Base-by-base conservation (phyloP, 371 early-diverging fungal genomes). In the Furculomyces boomerangus region DNA sequence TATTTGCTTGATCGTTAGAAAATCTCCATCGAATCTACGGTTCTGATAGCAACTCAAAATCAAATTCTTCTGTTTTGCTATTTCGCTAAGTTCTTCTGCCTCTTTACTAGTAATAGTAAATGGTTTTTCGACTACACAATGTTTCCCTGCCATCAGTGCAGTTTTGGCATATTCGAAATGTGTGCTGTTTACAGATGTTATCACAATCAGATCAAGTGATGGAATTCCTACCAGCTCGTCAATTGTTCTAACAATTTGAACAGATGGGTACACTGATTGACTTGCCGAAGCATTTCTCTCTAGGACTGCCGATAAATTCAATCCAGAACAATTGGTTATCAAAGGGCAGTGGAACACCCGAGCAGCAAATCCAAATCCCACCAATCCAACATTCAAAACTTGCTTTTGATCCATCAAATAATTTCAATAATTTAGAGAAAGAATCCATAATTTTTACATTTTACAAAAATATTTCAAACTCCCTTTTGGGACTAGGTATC, bases 21-120 rank as follows among this genome's bases (percentile, higher is more conserved):
- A 86, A 67, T 86, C 87, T 50, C 81, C 83, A 65, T 86, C 87
- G 79, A 79, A 86, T 46, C 83, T 77, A 45, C 85, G 73, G 65
- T 86, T 86, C 47, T 86, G 87, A 61, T 79, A 86, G 22, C 81
- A 78, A 49, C 81, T 78, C 59, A 82, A 75, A 30, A 84, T 61
- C 46, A 64, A 69, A 25, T 71, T 68, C 0, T 75, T 73, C 50
- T 76, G 62, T 50, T 75, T 68, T 20, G 86, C 74, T 3, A 80
- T 57, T 25, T 61, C 59, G 37, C 68, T 68, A 44, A 86, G 69
- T 29, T 70, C 71, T 10, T 70, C 66, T 22, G 79, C 84, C 61
- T 84, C 78, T 18, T 63, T 50, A 37, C 73, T 73, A 1, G 75
- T 77, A 22, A 79, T 70, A 0, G 83, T 75, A 57, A 84, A 83